These are phyloP conservation scores for Chytridium lagenaria DNA, from an alignment of 371 early-diverging fungal genomes.

Conservation along the genomic window DNA sequence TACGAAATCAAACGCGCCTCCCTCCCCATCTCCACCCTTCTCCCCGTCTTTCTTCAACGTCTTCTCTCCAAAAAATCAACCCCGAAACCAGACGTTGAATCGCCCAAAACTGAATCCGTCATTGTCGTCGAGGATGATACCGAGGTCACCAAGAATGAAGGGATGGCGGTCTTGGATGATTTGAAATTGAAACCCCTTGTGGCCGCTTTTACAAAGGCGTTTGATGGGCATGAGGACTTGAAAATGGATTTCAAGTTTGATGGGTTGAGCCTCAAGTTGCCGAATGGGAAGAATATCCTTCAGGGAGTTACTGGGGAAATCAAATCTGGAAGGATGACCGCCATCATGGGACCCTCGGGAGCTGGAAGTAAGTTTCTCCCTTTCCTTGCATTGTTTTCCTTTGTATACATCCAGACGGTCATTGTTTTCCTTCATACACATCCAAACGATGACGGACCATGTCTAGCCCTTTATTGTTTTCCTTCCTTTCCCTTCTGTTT, in stretches of 20 bases:
- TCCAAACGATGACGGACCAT: too few relatives aligned
- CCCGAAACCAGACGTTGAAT: background rate
- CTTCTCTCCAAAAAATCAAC: background rate
- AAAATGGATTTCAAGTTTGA: slow-evolving; percentile 59
- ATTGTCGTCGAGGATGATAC: background rate
- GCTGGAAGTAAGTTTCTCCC: slow-evolving; percentile 61
- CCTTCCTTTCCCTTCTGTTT: background rate
- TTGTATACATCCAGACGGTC: background rate
- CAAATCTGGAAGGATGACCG: slow-evolving; percentile 61
- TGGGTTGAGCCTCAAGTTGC: slow-evolving; percentile 58
- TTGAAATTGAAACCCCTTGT: slow-evolving; percentile 3
- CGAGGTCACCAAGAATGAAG: background rate
- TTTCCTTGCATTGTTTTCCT: background rate
- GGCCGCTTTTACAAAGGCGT: slow-evolving; percentile 28
- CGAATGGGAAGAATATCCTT: slow-evolving; percentile 63
- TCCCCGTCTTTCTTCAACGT: background rate
- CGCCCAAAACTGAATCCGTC: background rate
- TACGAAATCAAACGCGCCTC: slow-evolving; percentile 5
- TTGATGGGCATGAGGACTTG: slow-evolving; percentile 23
- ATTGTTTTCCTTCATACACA: background rate
- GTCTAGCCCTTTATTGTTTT: background rate
- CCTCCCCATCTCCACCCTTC: background rate
- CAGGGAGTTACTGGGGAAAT: slow-evolving; percentile 60
- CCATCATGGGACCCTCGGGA: slow-evolving; percentile 84
- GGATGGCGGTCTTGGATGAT: background rate